Percentiles rank a stretch among this genome's conserved stretches.
These are phyloP conservation scores for Cryptococcus floricola DNA, from an alignment of 1,284 basidiomycete genomes.

Conservation along the genomic window DNA sequence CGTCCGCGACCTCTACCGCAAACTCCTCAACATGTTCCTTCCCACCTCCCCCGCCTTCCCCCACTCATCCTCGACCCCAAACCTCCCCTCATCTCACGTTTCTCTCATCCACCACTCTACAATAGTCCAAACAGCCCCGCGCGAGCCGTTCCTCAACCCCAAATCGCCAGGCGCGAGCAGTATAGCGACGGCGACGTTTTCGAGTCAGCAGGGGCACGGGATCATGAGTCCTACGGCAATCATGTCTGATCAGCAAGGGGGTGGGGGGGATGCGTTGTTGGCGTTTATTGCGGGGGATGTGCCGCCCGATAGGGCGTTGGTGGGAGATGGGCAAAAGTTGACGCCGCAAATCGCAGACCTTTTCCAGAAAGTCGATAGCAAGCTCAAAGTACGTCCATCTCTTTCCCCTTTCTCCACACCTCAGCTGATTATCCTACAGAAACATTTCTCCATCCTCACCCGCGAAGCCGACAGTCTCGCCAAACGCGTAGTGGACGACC, in stretches of 20 bases:
- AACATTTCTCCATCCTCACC: constrained; percentile 44
- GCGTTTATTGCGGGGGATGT: constrained; percentile 37
- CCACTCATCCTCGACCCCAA: neutral
- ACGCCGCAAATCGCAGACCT: constrained; percentile 46
- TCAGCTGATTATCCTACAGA: constrained; percentile 24
- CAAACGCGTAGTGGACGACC: constrained; percentile 45
- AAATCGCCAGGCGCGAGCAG: constrained; percentile 11
- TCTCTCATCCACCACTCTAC: constrained; percentile 35
- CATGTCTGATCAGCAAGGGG: neutral
- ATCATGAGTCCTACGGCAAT: neutral
- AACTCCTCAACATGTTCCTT: constrained; percentile 29
- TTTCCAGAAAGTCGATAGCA: constrained; percentile 49
- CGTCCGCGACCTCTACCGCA: constrained; percentile 52
- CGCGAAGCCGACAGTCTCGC: constrained; percentile 49
- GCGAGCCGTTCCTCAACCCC: constrained; percentile 12
- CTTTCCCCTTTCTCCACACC: neutral
- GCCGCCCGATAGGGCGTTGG: constrained; percentile 28
- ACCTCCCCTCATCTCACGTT: neutral
- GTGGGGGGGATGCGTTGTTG: constrained; percentile 29
- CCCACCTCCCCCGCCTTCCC: constrained; percentile 1
- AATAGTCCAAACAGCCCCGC: constrained; percentile 30
- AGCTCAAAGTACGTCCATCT: constrained; percentile 42
- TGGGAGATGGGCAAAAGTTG: constrained; percentile 46
- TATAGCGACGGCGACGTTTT: constrained; percentile 8
- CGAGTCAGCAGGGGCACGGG: constrained; percentile 7